A percentile compares a stretch with the other conserved stretches of the same genome.
Evolutionary conservation across 2,329 filamentous ascomycete species (phyloP).

Genomic region (Fusarium brevicatenulatum): DNA sequence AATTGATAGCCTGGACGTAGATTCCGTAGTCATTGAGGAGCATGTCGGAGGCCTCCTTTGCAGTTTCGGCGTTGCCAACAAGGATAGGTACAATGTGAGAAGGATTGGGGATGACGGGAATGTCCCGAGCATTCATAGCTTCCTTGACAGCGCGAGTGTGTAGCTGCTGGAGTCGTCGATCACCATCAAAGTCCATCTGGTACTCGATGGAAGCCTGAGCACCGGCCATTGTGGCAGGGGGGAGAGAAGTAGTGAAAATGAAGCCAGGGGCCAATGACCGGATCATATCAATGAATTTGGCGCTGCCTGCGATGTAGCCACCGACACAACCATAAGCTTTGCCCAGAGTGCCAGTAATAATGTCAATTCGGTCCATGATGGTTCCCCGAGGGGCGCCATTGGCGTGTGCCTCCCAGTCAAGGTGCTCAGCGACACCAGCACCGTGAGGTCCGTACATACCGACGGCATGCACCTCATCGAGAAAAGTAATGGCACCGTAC

Average conservation of each 20-base stretch:
- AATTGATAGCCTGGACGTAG: slow-evolving; percentile 99
- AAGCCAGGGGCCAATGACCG: slow-evolving; percentile 96
- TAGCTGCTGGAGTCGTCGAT: slow-evolving; percentile 91
- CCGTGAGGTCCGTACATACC: slow-evolving; percentile 98
- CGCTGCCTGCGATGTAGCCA: slow-evolving; percentile 93
- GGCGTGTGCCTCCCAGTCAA: slow-evolving; percentile 89
- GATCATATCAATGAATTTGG: slow-evolving; percentile 88
- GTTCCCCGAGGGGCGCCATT: slow-evolving; percentile 81
- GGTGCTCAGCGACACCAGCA: slow-evolving; percentile 95
- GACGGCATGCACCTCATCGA: slow-evolving; percentile 98
- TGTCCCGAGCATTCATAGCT: slow-evolving; percentile 79
- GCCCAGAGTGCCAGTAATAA: slow-evolving; percentile 95
- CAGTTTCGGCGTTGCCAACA: slow-evolving; percentile 92
- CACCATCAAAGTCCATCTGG: slow-evolving; percentile 84
- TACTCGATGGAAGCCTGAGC: slow-evolving; percentile 93
- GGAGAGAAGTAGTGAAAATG: slow-evolving; percentile 98
- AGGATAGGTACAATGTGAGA: slow-evolving; percentile 95
- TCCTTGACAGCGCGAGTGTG: slow-evolving; percentile 96
- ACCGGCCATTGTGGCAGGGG: slow-evolving; percentile 96
- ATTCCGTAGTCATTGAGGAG: slow-evolving; percentile 90
- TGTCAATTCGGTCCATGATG: slow-evolving; percentile 95
- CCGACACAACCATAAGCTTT: slow-evolving; percentile 98
- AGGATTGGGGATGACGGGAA: slow-evolving; percentile 97
- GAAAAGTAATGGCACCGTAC: slow-evolving; percentile 96
- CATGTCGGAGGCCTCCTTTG: slow-evolving; percentile 91